Conservation (phyloP, 768 basidiomycete genomes). For the Pleurotus ostreatus region DNA sequence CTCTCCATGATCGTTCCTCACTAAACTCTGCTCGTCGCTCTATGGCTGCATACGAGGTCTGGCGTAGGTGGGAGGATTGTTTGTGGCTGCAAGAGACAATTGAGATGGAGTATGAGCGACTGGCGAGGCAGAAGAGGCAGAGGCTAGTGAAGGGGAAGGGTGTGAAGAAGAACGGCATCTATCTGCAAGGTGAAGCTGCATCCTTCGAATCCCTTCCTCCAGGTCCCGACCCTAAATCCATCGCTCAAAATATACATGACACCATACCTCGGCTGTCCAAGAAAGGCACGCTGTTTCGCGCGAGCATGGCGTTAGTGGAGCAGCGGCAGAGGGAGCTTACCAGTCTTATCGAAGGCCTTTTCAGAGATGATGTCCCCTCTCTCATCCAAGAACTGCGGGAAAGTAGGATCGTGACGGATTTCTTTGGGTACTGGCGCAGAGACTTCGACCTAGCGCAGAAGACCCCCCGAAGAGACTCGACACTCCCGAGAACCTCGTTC, state of each 20-base stretch:
- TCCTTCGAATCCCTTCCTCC: constrained; percentile 85
- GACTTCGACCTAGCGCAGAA: constrained; percentile 61
- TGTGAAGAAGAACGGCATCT: constrained; percentile 68
- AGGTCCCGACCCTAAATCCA: constrained; percentile 73
- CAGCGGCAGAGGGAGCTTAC: constrained; percentile 59
- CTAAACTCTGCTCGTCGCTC: constrained; percentile 22
- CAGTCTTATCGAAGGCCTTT: constrained; percentile 55
- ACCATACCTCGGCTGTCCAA: constrained; percentile 65
- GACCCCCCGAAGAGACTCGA: constrained; percentile 13
- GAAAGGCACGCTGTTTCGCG: constrained; percentile 69
- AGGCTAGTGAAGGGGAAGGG: constrained; percentile 72
- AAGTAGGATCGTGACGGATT: constrained; percentile 58
- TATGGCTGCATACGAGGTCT: constrained; percentile 60
- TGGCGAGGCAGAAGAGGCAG: constrained; percentile 63
- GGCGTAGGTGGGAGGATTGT: constrained; percentile 83
- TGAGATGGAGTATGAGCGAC: constrained; percentile 58
- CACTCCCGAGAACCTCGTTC: constrained; percentile 2
- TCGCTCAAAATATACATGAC: constrained; percentile 65
- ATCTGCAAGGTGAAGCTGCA: constrained; percentile 68
- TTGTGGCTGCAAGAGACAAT: constrained; percentile 69
- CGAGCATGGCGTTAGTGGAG: constrained; percentile 61
- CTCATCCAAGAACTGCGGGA: constrained; percentile 64
- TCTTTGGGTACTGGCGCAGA: constrained; percentile 75
- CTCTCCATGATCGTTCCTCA: constrained; percentile 32
- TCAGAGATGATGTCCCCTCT: constrained; percentile 56